A percentile compares a stretch with the other conserved stretches of the same genome.
Evolutionary conservation across 202 grass and related monocot genomes (phyloP).

Genomic region (Zizania palustris): DNA sequence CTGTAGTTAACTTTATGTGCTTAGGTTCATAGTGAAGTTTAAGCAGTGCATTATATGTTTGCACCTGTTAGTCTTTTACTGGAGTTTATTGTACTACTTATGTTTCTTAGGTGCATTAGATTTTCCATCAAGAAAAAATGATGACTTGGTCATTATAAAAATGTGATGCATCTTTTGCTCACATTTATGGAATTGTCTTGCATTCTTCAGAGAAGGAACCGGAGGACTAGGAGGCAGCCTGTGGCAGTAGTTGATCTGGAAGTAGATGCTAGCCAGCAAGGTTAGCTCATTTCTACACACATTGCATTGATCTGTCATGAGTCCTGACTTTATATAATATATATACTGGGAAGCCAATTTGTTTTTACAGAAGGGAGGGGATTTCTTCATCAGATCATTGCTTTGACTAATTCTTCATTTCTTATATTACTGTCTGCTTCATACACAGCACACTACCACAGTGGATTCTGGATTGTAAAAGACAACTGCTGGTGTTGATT

Average conservation of each 20-base stretch:
- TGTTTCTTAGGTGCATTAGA: no score
- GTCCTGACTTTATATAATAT: background rate
- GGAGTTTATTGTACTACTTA: no score
- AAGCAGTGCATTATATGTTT: no score
- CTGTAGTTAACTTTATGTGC: no score
- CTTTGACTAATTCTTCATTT: slow-evolving; percentile 13
- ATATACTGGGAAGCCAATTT: no score
- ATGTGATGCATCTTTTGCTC: background rate
- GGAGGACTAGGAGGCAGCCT: slow-evolving; percentile 36
- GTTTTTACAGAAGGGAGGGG: background rate
- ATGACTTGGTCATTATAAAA: background rate
- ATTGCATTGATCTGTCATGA: background rate
- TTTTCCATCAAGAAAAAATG: no score
- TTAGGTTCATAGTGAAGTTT: no score
- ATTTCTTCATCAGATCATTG: slow-evolving; percentile 1
- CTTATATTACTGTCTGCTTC: slow-evolving; percentile 1
- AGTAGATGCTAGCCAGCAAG: slow-evolving; percentile 34
- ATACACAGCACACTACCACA: background rate
- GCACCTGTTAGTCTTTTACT: no score
- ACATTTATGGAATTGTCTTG: slow-evolving; percentile 17
- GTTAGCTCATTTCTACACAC: slow-evolving; percentile 35
- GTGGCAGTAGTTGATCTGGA: slow-evolving; percentile 55
- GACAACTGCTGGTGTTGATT: slow-evolving; percentile 9
- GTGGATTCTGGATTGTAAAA: slow-evolving; percentile 4
- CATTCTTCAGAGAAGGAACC: slow-evolving; percentile 58